Conservation (phyloP, 257 asterid species). For the Paulownia fortunei region DNA sequence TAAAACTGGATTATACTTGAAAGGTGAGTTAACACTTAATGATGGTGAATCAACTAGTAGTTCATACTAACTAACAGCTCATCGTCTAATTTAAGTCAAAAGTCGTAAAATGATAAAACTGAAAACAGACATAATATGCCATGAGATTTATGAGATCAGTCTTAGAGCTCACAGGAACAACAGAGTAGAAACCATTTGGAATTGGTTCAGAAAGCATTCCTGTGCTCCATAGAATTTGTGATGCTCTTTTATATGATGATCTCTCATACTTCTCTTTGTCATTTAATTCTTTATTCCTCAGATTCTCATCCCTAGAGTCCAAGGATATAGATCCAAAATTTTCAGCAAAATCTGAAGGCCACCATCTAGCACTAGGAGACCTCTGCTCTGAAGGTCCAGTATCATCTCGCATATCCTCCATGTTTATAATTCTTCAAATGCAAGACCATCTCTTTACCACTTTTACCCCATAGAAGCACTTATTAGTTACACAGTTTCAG, state of each 20-base stretch:
- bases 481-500: constrained; percentile 31
- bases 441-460: constrained; percentile 45
- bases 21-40: constrained; percentile 8
- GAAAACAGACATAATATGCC: constrained; percentile 19
- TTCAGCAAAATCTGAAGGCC: constrained; percentile 75
- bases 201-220: constrained; percentile 87
- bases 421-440: constrained; percentile 44
- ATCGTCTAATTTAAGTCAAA: constrained; percentile 9
- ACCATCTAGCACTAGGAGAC: constrained; percentile 65
- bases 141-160: constrained; percentile 27
- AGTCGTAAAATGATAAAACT: constrained; percentile 6
- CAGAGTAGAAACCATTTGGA: constrained; percentile 96
- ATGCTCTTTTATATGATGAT: constrained; percentile 61
- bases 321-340: constrained; percentile 80
- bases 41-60: not conserved
- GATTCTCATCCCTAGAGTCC: constrained; percentile 53
- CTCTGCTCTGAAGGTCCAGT: constrained; percentile 66
- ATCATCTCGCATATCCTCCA: constrained; percentile 71
- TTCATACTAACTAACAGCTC: not conserved
- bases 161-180: constrained; percentile 80
- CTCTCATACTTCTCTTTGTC: constrained; percentile 53
- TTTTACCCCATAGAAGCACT: constrained; percentile 45
- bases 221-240: constrained; percentile 90
- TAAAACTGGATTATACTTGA: not conserved
- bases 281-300: constrained; percentile 48